Conservation (phyloP, 306 rosid species). For the Purshia tridentata region DNA sequence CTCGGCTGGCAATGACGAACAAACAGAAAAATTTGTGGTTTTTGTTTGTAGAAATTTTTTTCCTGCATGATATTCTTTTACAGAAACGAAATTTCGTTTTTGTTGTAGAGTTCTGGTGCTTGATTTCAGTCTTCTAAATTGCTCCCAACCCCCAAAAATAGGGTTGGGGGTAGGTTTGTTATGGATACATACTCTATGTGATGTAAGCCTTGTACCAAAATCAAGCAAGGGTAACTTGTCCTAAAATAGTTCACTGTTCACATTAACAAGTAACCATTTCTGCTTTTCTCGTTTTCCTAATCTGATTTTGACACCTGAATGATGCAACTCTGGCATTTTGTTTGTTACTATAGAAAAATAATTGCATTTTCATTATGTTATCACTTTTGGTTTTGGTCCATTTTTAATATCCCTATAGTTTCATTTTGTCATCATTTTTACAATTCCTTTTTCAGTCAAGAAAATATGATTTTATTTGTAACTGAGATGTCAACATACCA, state of each 20-base stretch:
- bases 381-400: neutral
- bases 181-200: slow-evolving; percentile 7
- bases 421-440: too few relatives aligned
- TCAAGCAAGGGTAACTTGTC: slow-evolving; percentile 3
- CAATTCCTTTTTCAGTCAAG: too few relatives aligned
- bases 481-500: too few relatives aligned
- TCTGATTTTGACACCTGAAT: neutral
- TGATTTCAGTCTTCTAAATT: slow-evolving; percentile 13
- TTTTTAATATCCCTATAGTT: too few relatives aligned
- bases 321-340: neutral
- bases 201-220: slow-evolving; percentile 13
- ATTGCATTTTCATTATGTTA: too few relatives aligned
- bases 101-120: slow-evolving; percentile 45
- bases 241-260: neutral
- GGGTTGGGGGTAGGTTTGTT: slow-evolving; percentile 15
- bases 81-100: slow-evolving; percentile 38
- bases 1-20: slow-evolving; percentile 24
- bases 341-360: neutral
- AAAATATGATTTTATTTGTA: too few relatives aligned
- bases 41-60: slow-evolving; percentile 28
- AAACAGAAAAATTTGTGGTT: slow-evolving; percentile 29
- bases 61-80: slow-evolving; percentile 43
- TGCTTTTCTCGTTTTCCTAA: neutral
- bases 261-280: neutral
- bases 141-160: slow-evolving; percentile 5